Evolutionary conservation across 169 alveolate genomes (phyloP).

Genomic region (Cyclospora cayetanensis): DNA sequence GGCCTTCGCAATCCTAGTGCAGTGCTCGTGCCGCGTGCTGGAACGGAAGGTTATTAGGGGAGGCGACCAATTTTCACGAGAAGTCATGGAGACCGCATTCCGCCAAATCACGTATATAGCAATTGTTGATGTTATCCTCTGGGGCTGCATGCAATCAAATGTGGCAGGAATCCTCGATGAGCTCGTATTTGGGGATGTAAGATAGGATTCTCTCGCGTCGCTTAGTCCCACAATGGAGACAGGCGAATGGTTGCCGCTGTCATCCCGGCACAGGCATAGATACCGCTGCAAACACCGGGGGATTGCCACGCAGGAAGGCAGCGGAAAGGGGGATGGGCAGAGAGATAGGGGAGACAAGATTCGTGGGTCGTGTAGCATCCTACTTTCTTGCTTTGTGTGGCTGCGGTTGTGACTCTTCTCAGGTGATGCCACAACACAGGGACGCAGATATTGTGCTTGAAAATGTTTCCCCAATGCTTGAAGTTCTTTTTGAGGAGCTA

Average conservation of each 20-base stretch:
- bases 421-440: conserved; percentile 60
- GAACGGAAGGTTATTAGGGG: conserved; percentile 79
- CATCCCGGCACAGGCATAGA: no score
- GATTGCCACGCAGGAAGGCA: no score
- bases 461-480: conserved; percentile 79
- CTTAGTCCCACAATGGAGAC: conserved; percentile 50
- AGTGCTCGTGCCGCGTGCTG: conserved; percentile 70
- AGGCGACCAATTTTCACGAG: conserved; percentile 82
- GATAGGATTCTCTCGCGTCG: background rate
- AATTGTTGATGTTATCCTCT: conserved; percentile 81
- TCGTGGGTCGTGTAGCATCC: background rate
- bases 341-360: background rate
- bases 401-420: background rate
- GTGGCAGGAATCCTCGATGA: conserved; percentile 82
- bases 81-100: conserved; percentile 83
- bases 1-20: conserved; percentile 76
- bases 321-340: background rate
- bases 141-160: conserved; percentile 86
- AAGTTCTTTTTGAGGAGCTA: conserved; percentile 81
- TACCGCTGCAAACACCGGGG: no score
- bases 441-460: conserved; percentile 61
- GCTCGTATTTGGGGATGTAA: conserved; percentile 79
- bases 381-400: background rate
- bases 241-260: no score
- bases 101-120: conserved; percentile 85